A percentile compares a stretch with the other conserved stretches of the same genome.
These are phyloP conservation scores for Schizonepeta tenuifolia DNA, from an alignment of 257 asterid genomes.

Conservation along the genomic window DNA sequence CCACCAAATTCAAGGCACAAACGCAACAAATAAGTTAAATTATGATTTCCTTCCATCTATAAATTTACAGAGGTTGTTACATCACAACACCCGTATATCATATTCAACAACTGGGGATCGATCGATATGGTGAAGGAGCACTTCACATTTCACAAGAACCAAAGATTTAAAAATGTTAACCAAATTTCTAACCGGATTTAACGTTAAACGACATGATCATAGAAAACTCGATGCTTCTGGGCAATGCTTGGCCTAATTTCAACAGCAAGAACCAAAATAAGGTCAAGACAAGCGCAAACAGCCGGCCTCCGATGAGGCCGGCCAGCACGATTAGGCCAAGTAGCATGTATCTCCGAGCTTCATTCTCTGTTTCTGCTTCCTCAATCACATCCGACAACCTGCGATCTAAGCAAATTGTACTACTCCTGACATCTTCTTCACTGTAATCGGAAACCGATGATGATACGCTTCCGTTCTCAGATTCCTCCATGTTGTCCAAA, in stretches of 20 bases:
- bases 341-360: constrained; percentile 36
- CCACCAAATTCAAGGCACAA: neutral
- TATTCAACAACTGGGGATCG: neutral
- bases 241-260: constrained; percentile 44
- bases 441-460: constrained; percentile 34
- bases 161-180: neutral
- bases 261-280: constrained; percentile 56
- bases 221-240: neutral
- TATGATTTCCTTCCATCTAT: constrained; percentile 26
- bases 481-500: constrained; percentile 6
- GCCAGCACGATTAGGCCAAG: constrained; percentile 56
- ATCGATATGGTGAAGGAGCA: constrained; percentile 13
- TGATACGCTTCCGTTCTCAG: constrained; percentile 10
- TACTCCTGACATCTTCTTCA: constrained; percentile 18
- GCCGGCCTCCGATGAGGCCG: constrained; percentile 69
- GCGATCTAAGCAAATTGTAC: neutral
- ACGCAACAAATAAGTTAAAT: constrained; percentile 16
- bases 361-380: constrained; percentile 20
- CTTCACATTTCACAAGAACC: constrained; percentile 13
- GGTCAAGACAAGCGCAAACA: constrained; percentile 53
- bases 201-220: constrained; percentile 7
- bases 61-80: constrained; percentile 38
- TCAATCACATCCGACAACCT: constrained; percentile 23
- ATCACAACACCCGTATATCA: constrained; percentile 26
- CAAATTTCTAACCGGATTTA: constrained; percentile 28